Conservation (phyloP, 1,284 basidiomycete genomes). For the Lignosus rhinocerotis region DNA sequence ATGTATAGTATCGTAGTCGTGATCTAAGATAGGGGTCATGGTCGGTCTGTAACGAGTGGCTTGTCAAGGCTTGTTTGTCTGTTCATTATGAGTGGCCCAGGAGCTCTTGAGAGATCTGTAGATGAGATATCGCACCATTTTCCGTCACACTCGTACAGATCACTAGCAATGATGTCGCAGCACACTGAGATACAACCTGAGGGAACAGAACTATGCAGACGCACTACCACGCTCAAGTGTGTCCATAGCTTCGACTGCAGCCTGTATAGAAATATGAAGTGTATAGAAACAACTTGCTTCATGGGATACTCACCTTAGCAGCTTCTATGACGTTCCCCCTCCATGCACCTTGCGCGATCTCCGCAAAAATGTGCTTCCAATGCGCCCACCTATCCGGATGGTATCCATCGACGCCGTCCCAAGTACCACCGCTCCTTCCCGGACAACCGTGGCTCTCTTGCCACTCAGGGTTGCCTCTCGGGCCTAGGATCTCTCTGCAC, state of each 20-base stretch:
- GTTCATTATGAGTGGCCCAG: too few relatives aligned
- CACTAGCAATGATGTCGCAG: too few relatives aligned
- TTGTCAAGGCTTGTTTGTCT: too few relatives aligned
- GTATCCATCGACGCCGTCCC: slow-evolving; percentile 17
- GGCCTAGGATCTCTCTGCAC: slow-evolving; percentile 12
- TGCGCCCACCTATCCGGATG: slow-evolving; percentile 15
- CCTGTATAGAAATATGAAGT: neutral
- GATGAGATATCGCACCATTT: too few relatives aligned
- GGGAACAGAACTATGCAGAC: neutral
- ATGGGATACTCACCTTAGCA: slow-evolving; percentile 3
- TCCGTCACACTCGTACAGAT: too few relatives aligned
- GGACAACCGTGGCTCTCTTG: neutral
- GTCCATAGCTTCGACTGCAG: slow-evolving; percentile 1
- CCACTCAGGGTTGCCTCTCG: slow-evolving; percentile 15
- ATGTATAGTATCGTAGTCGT: too few relatives aligned
- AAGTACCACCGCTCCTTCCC: slow-evolving; percentile 13
- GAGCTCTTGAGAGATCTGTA: too few relatives aligned
- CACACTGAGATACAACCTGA: too few relatives aligned
- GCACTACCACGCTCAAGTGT: neutral
- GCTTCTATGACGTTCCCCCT: slow-evolving; percentile 12
- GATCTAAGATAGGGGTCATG: too few relatives aligned
- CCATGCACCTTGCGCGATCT: slow-evolving; percentile 2
- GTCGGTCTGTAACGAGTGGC: too few relatives aligned
- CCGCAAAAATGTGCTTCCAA: slow-evolving; percentile 10
- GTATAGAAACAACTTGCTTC: neutral